phyloP scores from a whole-genome alignment of 805 yeast genomes.

The Lipomyces starkeyi region DNA sequence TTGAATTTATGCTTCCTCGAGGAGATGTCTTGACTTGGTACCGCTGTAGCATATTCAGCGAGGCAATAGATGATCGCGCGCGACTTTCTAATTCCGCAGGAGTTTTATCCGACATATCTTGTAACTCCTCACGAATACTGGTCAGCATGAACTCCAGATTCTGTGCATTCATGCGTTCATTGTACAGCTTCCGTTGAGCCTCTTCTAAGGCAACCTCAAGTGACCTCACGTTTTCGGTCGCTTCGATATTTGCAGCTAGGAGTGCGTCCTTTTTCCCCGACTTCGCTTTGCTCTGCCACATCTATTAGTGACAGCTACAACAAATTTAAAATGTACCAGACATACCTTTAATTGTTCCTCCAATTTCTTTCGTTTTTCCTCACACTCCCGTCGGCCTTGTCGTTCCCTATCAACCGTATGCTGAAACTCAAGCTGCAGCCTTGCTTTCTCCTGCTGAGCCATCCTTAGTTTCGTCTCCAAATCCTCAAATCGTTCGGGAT shows the following conservation, averaged over 20 bases:
- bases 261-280: constrained; percentile 16
- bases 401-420: constrained; percentile 25
- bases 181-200: constrained; percentile 33
- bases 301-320: neutral
- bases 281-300: constrained; percentile 16
- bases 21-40: constrained; percentile 2
- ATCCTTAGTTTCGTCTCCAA: constrained; percentile 26
- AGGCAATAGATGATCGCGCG: constrained; percentile 21
- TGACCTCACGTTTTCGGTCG: constrained; percentile 15
- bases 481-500: constrained; percentile 13
- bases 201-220: constrained; percentile 33
- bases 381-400: constrained; percentile 20
- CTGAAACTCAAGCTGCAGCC: constrained; percentile 29
- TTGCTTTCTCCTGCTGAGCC: constrained; percentile 35
- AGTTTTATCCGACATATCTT: constrained; percentile 21
- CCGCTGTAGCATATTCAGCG: constrained; percentile 15
- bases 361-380: constrained; percentile 20
- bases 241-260: constrained; percentile 13
- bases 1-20: neutral
- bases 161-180: constrained; percentile 34
- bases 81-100: constrained; percentile 17
- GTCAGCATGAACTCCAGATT: constrained; percentile 34
- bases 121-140: constrained; percentile 32
- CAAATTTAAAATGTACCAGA: neutral
- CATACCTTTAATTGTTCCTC: constrained; percentile 31